Percentiles rank a stretch among this genome's conserved stretches.
Evolutionary conservation across 1,139 yeast genomes (phyloP).

Genomic region (Sugiyamaella grinbergsii): DNA sequence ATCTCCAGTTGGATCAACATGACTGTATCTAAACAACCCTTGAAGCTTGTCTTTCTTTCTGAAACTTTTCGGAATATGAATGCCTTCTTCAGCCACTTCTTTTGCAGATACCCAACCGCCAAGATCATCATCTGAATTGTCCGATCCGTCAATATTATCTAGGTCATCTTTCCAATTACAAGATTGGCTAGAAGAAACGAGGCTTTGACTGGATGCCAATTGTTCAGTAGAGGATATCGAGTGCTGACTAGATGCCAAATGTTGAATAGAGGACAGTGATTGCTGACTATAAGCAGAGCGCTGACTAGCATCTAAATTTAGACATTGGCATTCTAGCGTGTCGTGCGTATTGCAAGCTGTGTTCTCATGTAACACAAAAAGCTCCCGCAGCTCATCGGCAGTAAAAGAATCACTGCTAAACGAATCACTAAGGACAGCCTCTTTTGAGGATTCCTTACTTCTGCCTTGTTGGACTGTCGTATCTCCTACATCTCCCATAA

Average conservation of each 20-base stretch:
- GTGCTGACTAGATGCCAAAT: neutral
- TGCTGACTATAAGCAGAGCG: neutral
- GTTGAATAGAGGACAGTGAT: neutral
- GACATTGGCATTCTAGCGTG: constrained; percentile 70
- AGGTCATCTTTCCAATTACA: constrained; percentile 29
- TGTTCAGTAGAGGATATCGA: neutral
- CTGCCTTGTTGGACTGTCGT: constrained; percentile 16
- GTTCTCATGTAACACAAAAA: constrained; percentile 60
- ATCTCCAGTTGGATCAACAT: constrained; percentile 51
- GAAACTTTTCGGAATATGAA: constrained; percentile 31
- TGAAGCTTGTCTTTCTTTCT: constrained; percentile 47
- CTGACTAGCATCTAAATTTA: neutral
- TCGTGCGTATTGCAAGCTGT: constrained; percentile 81
- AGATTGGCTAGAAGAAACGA: neutral
- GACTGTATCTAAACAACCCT: constrained; percentile 60
- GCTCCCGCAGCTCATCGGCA: constrained; percentile 66
- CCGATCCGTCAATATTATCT: constrained; percentile 30
- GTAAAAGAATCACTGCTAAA: constrained; percentile 38
- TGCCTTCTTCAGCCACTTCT: constrained; percentile 34
- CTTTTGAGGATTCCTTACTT: neutral
- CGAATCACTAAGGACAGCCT: constrained; percentile 7
- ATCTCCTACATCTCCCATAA: constrained; percentile 57
- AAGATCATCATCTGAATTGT: constrained; percentile 30
- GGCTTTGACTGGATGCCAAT: neutral
- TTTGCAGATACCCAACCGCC: constrained; percentile 56